A percentile compares a stretch with the other conserved stretches of the same genome.
Evolutionary conservation across 129 eudicot genomes (phyloP).

Genomic region (Pseudognaphalium luteoalbum): DNA sequence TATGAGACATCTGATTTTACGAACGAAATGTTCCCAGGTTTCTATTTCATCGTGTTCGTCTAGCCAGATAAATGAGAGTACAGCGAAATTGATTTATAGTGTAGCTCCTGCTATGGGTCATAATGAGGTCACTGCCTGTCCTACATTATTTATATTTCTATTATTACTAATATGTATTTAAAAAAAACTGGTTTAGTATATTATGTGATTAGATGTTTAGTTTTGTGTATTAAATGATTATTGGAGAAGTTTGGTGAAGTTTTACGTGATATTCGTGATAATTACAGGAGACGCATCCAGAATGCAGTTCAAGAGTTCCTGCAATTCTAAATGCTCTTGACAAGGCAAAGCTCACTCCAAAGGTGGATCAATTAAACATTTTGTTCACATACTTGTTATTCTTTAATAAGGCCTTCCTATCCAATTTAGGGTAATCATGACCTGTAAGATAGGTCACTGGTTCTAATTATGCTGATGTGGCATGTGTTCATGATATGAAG

Average conservation of each 20-base stretch:
- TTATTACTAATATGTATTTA: too few relatives aligned
- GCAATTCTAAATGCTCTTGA: slow-evolving; percentile 69
- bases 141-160: too few relatives aligned
- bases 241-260: background rate
- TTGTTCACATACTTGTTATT: background rate
- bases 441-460: background rate
- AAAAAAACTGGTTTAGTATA: background rate
- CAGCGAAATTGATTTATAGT: slow-evolving; percentile 61
- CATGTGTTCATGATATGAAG: background rate
- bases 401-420: too few relatives aligned
- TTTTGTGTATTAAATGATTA: slow-evolving; percentile 19
- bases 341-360: slow-evolving; percentile 68
- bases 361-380: slow-evolving; percentile 40
- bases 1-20: slow-evolving; percentile 12
- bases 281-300: slow-evolving; percentile 78
- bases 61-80: slow-evolving; percentile 26
- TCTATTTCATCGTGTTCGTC: slow-evolving; percentile 38
- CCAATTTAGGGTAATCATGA: too few relatives aligned
- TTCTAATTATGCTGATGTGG: background rate
- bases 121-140: slow-evolving; percentile 51
- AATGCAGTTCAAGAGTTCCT: slow-evolving; percentile 83
- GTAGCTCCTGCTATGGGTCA: slow-evolving; percentile 94
- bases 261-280: slow-evolving; percentile 25
- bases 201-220: background rate
- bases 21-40: slow-evolving; percentile 9